These are phyloP conservation scores for Clonostachys rhizophaga DNA, from an alignment of 2,329 filamentous ascomycete species.

Conservation along the genomic window DNA sequence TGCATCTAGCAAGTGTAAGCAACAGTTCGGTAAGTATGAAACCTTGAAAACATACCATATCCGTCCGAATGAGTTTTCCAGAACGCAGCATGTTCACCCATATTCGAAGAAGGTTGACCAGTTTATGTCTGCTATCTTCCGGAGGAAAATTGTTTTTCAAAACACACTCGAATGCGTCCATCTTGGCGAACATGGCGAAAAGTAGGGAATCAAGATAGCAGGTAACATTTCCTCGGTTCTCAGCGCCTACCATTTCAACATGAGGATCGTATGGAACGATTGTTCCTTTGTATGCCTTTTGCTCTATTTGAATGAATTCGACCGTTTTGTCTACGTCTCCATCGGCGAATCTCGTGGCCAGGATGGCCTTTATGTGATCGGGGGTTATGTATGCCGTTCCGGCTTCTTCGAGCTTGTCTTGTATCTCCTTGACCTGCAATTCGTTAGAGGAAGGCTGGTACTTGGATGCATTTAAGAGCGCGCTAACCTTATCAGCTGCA, in stretches of 20 bases:
- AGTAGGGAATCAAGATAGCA: conserved; percentile 90
- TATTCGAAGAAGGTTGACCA: conserved; percentile 74
- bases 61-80: conserved; percentile 78
- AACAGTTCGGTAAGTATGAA: neutral
- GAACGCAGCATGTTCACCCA: conserved; percentile 92
- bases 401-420: conserved; percentile 32
- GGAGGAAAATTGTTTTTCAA: conserved; percentile 69
- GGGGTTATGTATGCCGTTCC: conserved; percentile 41
- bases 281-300: conserved; percentile 76
- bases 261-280: conserved; percentile 70
- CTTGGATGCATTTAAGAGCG: too few relatives aligned
- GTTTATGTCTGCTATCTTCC: conserved; percentile 64
- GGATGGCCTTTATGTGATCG: conserved; percentile 53
- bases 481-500: conserved; percentile 13
- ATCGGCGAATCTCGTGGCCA: conserved; percentile 58
- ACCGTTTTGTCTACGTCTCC: conserved; percentile 71
- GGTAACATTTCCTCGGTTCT: conserved; percentile 83
- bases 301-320: conserved; percentile 71
- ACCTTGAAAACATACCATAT: conserved; percentile 60
- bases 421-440: conserved; percentile 33
- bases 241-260: conserved; percentile 73
- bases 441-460: neutral
- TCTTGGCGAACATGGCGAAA: conserved; percentile 91
- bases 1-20: conserved; percentile 55
- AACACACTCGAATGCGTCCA: conserved; percentile 91